Percentiles rank a stretch among this genome's conserved stretches.
phyloP scores from a whole-genome alignment of 139 green algal genomes.

The Chlamydomonas applanata region DNA sequence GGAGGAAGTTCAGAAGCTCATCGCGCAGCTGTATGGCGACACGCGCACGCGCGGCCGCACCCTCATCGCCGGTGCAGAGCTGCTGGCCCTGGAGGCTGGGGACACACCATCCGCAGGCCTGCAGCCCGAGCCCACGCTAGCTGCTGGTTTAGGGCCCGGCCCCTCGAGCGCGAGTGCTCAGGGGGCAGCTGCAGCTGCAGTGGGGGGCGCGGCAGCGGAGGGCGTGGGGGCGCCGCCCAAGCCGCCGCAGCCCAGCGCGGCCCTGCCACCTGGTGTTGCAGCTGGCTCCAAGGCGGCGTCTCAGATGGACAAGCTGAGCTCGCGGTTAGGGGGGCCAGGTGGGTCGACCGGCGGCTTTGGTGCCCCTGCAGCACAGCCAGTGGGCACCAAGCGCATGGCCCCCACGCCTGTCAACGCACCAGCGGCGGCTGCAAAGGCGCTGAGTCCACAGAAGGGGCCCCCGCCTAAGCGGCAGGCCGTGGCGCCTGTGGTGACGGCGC shows the following conservation, averaged over 20 bases:
- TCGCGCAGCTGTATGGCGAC: slow-evolving; percentile 62
- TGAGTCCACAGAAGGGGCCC: not conserved
- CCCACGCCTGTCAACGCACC: not conserved
- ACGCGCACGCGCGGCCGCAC: slow-evolving; percentile 10
- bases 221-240: too few species aligned
- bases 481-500: not conserved
- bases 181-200: not conserved
- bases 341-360: not conserved
- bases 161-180: not conserved
- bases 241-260: too few species aligned
- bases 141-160: not conserved
- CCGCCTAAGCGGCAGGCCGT: not conserved
- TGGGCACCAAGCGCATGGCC: not conserved
- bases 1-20: slow-evolving; percentile 49
- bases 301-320: slow-evolving; percentile 3
- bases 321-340: not conserved
- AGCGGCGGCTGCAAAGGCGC: not conserved
- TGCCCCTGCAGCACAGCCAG: not conserved
- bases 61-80: slow-evolving; percentile 32
- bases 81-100: slow-evolving; percentile 34
- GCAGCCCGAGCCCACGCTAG: too few species aligned
- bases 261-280: too few species aligned
- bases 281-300: not conserved
- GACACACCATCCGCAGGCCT: not conserved
- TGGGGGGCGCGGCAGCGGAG: too few species aligned